Base-by-base conservation (phyloP, 108 stramenopile species). In the Thalassiosira profunda region DNA sequence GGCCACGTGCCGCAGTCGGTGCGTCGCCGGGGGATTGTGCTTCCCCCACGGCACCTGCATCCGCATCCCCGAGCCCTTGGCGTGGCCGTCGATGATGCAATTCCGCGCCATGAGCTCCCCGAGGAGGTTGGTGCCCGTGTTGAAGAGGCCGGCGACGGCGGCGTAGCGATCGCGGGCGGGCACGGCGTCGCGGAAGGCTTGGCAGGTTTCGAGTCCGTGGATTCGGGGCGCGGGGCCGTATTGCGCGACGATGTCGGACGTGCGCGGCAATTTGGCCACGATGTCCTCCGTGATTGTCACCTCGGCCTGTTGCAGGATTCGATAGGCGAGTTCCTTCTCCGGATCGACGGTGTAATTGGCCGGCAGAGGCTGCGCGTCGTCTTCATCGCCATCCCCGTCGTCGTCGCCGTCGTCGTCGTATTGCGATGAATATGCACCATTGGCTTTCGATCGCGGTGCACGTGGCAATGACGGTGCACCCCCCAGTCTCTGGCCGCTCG, bases 111-210 rank as follows among this genome's bases (percentile, higher is more conserved):
- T 33, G 25, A 91, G 43, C 9, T 84, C 72, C n/a, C 58, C 59
- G 15, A 96, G 44, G 8, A 90, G 58, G 56, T 96, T 96, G 46
- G 95, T 96, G 3, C 95, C 95, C 1, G 95, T 91, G 59, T 92
- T 92, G 79, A 96, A 96, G 29, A 93, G 45, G 10, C 93, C 92
- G 0, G 86, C 86, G 0, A 31, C 30, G 1, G 34, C 51, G 33
- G 33, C 30, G 34, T 31, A 31, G 6, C 51, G 51, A 52, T 52
- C 51, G 12, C n/a, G 34, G 33, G 51, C 73, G 78, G 4, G 67
- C 72, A n/a, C 74, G 61, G 2, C 72, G 59, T 26, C 74, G 59
- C 34, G 77, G 42, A 83, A 83, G 30, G n/a, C 26, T 30, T 70
- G 25, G 47, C 82, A 83, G 5, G 73, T 74, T 51, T 79, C 82